Evolutionary conservation across 1,139 yeast species (phyloP).

Genomic region (Scheffersomyces illinoinensis): DNA sequence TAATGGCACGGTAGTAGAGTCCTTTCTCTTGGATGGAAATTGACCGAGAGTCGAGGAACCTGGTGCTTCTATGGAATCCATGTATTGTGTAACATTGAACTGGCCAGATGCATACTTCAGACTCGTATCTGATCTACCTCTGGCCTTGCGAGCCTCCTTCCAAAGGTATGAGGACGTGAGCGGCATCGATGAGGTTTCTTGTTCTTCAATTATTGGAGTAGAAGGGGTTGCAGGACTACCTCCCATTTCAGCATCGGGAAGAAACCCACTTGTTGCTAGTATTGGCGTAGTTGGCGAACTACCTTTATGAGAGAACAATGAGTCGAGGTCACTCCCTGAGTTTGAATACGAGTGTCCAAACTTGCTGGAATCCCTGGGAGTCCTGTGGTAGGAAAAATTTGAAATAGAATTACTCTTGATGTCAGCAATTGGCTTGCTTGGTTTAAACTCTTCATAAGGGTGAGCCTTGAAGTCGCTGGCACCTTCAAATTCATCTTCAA

Average conservation of each 20-base stretch:
- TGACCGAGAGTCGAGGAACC: neutral
- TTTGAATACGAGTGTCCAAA: neutral
- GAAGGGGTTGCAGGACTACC: constrained; percentile 18
- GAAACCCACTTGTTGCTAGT: neutral
- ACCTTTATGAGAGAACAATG: neutral
- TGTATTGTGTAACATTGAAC: neutral
- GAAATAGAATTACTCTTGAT: neutral
- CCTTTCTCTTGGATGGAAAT: constrained; percentile 1
- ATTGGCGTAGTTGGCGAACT: neutral
- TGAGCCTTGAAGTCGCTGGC: neutral
- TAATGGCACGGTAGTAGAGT: constrained; percentile 1
- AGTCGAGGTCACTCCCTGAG: neutral
- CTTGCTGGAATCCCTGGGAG: neutral
- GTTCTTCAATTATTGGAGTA: constrained; percentile 20
- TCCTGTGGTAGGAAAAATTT: neutral
- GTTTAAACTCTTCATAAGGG: constrained; percentile 8
- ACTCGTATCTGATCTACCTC: neutral
- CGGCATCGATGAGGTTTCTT: neutral
- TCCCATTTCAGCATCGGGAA: neutral
- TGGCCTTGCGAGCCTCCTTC: constrained; percentile 1
- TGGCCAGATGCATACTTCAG: neutral
- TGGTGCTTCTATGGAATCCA: neutral
- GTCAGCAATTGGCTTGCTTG: constrained; percentile 3
- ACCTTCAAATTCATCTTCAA: neutral
- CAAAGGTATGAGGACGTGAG: neutral